A percentile compares a stretch with the other conserved stretches of the same genome.
These are phyloP conservation scores for Rhynchospora tenuis DNA, from an alignment of 176 grass and related monocot species.

Conservation along the genomic window DNA sequence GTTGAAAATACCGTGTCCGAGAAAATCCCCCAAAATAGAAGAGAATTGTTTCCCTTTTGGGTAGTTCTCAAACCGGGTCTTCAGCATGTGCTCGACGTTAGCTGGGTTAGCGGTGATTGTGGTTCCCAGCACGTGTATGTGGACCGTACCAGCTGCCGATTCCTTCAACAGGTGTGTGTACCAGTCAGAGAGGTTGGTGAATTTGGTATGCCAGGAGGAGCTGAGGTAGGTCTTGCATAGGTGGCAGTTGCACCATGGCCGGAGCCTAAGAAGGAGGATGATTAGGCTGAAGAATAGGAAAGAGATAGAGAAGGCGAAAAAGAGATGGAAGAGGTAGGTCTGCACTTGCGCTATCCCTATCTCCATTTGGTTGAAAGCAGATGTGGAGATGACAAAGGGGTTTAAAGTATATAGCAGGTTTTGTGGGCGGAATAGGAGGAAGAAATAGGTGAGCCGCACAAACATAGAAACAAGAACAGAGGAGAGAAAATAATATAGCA, in stretches of 20 bases:
- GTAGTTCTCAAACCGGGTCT: slow-evolving; percentile 73
- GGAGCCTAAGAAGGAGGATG: slow-evolving; percentile 29
- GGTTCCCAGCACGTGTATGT: slow-evolving; percentile 60
- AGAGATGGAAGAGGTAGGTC: not conserved
- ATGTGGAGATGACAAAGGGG: not conserved
- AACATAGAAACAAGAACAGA: not conserved
- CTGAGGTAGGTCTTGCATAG: slow-evolving; percentile 55
- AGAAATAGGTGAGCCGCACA: not conserved
- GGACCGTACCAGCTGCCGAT: slow-evolving; percentile 47
- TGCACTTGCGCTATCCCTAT: not conserved
- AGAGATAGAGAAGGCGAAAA: slow-evolving; percentile 28
- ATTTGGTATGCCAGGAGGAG: slow-evolving; percentile 45
- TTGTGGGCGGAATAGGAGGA: not conserved
- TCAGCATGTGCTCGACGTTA: slow-evolving; percentile 91
- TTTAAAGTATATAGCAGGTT: not conserved
- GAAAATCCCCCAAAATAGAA: slow-evolving; percentile 58
- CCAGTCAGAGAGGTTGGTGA: slow-evolving; percentile 74
- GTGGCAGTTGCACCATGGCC: slow-evolving; percentile 58
- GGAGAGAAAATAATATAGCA: not conserved
- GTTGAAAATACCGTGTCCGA: slow-evolving; percentile 88
- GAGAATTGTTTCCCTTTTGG: slow-evolving; percentile 75
- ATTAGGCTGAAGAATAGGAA: slow-evolving; percentile 20
- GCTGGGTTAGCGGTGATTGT: slow-evolving; percentile 70
- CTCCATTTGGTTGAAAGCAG: not conserved
- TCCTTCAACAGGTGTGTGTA: slow-evolving; percentile 56